Evolutionary conservation across 192 early-diverging fungal species (phyloP).

Genomic region (Entomortierella beljakovae): DNA sequence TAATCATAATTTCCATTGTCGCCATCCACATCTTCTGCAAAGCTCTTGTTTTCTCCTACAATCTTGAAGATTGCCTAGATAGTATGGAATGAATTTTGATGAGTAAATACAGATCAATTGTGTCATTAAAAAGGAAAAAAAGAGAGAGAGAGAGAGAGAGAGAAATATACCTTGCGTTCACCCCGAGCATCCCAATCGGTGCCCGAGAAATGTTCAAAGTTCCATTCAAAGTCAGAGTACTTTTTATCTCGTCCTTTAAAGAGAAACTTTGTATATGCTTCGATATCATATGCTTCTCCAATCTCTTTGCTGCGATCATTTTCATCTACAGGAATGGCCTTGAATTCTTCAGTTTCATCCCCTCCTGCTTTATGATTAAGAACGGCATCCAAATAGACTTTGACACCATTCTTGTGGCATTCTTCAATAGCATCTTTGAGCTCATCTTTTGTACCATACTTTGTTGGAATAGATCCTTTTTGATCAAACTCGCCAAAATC

Average conservation of each 20-base stretch:
- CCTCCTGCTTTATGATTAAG: conserved; percentile 60
- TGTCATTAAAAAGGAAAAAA: too few species aligned
- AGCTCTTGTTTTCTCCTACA: conserved; percentile 58
- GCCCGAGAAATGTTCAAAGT: conserved; percentile 56
- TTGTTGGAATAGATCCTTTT: conserved; percentile 58
- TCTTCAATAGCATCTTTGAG: conserved; percentile 56
- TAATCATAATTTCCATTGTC: conserved; percentile 65
- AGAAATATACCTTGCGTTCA: neutral
- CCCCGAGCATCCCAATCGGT: conserved; percentile 55
- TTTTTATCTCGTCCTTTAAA: conserved; percentile 55
- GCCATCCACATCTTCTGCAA: conserved; percentile 57
- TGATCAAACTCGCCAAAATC: conserved; percentile 64
- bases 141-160: too few species aligned
- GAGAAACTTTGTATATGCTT: conserved; percentile 57
- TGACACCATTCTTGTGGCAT: conserved; percentile 37
- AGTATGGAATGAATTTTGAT: too few species aligned
- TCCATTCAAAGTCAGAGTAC: conserved; percentile 57
- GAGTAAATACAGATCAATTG: too few species aligned
- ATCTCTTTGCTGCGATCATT: conserved; percentile 57
- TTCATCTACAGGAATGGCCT: conserved; percentile 51
- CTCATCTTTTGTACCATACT: conserved; percentile 61
- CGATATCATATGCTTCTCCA: conserved; percentile 48
- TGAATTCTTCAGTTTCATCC: conserved; percentile 57
- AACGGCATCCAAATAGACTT: conserved; percentile 58
- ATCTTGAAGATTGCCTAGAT: conserved; percentile 61